These are phyloP conservation scores for Chaetomium sp. DNA, from an alignment of 2,329 filamentous ascomycete genomes.

Conservation along the genomic window DNA sequence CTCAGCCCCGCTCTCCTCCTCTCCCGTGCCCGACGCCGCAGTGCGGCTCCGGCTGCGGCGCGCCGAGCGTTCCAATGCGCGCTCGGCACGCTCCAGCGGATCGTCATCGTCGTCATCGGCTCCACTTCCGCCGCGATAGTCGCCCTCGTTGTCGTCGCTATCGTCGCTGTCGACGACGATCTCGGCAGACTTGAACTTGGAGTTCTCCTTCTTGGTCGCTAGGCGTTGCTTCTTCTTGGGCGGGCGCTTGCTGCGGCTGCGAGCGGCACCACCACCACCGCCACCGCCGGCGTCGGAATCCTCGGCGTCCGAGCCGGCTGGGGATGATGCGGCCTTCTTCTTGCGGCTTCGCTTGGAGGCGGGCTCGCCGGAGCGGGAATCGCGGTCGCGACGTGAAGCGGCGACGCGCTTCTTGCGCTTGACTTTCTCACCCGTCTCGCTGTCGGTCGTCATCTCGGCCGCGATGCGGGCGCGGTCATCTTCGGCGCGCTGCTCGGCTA, in stretches of 20 bases:
- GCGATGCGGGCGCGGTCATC: conserved; percentile 63
- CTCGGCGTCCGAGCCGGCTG: conserved; percentile 27
- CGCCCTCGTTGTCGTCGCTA: conserved; percentile 13
- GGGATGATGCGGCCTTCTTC: conserved; percentile 46
- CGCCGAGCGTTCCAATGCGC: conserved; percentile 26
- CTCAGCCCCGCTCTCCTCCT: conserved; percentile 21
- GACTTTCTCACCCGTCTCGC: conserved; percentile 72
- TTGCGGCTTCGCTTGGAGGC: conserved; percentile 34
- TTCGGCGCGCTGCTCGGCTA: conserved; percentile 64
- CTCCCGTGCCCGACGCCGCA: background rate
- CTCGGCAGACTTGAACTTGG: conserved; percentile 81
- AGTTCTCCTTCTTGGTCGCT: conserved; percentile 43
- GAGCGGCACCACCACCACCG: conserved; percentile 43
- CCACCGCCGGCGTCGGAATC: conserved; percentile 31
- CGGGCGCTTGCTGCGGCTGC: conserved; percentile 32
- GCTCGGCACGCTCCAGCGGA: conserved; percentile 27
- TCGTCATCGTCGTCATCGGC: conserved; percentile 33
- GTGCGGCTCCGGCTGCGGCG: conserved; percentile 26
- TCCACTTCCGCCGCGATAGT: conserved; percentile 28
- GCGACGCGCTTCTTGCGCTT: conserved; percentile 66
- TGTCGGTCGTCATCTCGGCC: conserved; percentile 75
- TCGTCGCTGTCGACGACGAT: conserved; percentile 71
- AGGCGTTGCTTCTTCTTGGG: conserved; percentile 58
- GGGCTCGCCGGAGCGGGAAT: conserved; percentile 28
- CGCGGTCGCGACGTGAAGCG: conserved; percentile 25